Evolutionary conservation across 352 stramenopile species (phyloP).

Genomic region (Phytophthora lateralis): DNA sequence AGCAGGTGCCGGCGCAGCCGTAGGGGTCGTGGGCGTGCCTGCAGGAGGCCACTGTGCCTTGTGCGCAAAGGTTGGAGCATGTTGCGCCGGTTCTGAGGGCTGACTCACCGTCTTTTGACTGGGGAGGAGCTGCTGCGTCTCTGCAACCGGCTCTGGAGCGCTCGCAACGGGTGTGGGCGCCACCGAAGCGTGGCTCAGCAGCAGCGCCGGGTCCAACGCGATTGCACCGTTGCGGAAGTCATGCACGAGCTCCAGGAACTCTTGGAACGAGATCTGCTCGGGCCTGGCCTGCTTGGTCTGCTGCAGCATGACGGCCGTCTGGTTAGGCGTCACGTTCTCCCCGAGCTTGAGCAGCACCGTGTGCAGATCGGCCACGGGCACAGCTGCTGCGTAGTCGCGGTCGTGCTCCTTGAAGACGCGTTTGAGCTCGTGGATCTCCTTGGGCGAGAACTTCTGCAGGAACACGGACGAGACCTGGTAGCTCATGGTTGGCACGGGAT

Average conservation of each 20-base stretch:
- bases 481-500: constrained; percentile 55
- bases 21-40: constrained; percentile 5
- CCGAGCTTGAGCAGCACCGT: constrained; percentile 78
- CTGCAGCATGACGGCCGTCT: constrained; percentile 63
- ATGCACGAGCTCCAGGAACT: constrained; percentile 83
- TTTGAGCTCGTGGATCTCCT: constrained; percentile 89
- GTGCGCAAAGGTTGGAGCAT: constrained; percentile 42
- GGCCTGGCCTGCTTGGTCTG: constrained; percentile 60
- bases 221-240: constrained; percentile 77
- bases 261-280: constrained; percentile 69
- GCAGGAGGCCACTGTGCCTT: constrained; percentile 64
- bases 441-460: constrained; percentile 87
- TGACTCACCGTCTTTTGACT: constrained; percentile 27
- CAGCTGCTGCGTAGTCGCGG: constrained; percentile 63
- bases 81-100: constrained; percentile 17
- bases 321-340: constrained; percentile 75
- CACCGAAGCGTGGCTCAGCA: constrained; percentile 52
- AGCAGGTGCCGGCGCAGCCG: constrained; percentile 14
- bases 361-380: constrained; percentile 53
- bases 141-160: constrained; percentile 15
- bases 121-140: constrained; percentile 29
- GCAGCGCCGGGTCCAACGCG: constrained; percentile 47
- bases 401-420: constrained; percentile 88
- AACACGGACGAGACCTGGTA: constrained; percentile 86
- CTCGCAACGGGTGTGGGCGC: constrained; percentile 13